Evolutionary conservation across 164 flowering plant species (phyloP).

Genomic region (Platanus orientalis): DNA sequence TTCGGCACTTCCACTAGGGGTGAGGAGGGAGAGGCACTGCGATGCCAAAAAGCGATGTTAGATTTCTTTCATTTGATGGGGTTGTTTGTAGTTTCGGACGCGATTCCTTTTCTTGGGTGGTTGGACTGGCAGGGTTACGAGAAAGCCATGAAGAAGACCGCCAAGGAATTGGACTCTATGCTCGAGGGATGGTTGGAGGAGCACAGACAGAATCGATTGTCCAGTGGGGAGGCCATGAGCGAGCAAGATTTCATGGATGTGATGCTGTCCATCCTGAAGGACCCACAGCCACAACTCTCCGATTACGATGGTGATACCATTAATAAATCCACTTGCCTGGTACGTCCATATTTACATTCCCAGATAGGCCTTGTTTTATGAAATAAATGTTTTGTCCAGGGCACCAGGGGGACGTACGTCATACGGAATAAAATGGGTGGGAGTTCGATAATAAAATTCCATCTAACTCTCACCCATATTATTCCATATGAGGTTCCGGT

Average conservation of each 20-base stretch:
- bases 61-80: conserved; percentile 2
- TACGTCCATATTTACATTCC: too few species aligned
- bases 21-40: neutral
- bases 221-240: too few species aligned
- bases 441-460: too few species aligned
- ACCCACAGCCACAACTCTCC: neutral
- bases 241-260: conserved; percentile 1
- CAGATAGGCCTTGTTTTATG: too few species aligned
- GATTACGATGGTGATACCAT: conserved; percentile 5
- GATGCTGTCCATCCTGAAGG: neutral
- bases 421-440: too few species aligned
- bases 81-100: conserved; percentile 6
- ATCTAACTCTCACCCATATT: too few species aligned
- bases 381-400: too few species aligned
- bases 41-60: neutral
- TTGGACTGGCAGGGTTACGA: conserved; percentile 7
- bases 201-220: neutral
- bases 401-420: too few species aligned
- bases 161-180: neutral
- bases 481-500: too few species aligned
- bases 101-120: conserved; percentile 10
- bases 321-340: conserved; percentile 13
- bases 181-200: conserved; percentile 5
- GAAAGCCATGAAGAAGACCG: too few species aligned
- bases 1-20: neutral